Evolutionary conservation across 1,284 basidiomycete genomes (phyloP).

Genomic region (Ceratobasidium sp.): DNA sequence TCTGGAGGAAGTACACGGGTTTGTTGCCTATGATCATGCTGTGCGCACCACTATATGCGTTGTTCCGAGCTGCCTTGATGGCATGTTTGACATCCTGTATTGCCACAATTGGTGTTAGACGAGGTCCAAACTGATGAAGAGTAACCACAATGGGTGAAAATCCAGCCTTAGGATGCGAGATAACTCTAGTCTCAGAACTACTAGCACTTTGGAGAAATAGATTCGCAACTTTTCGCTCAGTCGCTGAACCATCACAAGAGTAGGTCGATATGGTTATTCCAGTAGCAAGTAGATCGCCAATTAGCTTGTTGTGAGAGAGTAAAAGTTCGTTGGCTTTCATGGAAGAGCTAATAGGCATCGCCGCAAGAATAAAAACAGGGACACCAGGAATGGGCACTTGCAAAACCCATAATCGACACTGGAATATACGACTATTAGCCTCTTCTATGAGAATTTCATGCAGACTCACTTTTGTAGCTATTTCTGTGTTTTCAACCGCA

Average conservation of each 20-base stretch:
- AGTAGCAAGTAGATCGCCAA: slow-evolving; percentile 39
- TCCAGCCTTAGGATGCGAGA: slow-evolving; percentile 42
- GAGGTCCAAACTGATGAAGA: slow-evolving; percentile 36
- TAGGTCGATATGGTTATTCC: slow-evolving; percentile 50
- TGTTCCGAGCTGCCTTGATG: slow-evolving; percentile 54
- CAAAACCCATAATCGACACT: slow-evolving; percentile 45
- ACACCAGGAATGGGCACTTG: slow-evolving; percentile 47
- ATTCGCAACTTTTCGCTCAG: slow-evolving; percentile 50
- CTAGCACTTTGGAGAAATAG: slow-evolving; percentile 42
- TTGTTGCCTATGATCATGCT: slow-evolving; percentile 50
- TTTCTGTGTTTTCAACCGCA: not conserved
- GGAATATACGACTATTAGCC: too few relatives aligned
- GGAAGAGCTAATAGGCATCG: slow-evolving; percentile 28
- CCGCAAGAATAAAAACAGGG: slow-evolving; percentile 1
- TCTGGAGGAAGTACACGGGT: slow-evolving; percentile 47
- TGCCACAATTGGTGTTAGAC: slow-evolving; percentile 46
- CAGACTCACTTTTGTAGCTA: slow-evolving; percentile 30
- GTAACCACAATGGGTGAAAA: slow-evolving; percentile 2
- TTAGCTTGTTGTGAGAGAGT: not conserved
- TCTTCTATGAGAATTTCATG: slow-evolving; percentile 42
- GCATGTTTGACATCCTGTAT: slow-evolving; percentile 56
- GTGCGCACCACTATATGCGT: slow-evolving; percentile 52
- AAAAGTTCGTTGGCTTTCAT: slow-evolving; percentile 42
- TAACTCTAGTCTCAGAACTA: slow-evolving; percentile 7
- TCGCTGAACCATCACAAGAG: slow-evolving; percentile 52